These are phyloP conservation scores for Eucalyptus caleyi DNA, from an alignment of 345 rosid species.

Conservation along the genomic window DNA sequence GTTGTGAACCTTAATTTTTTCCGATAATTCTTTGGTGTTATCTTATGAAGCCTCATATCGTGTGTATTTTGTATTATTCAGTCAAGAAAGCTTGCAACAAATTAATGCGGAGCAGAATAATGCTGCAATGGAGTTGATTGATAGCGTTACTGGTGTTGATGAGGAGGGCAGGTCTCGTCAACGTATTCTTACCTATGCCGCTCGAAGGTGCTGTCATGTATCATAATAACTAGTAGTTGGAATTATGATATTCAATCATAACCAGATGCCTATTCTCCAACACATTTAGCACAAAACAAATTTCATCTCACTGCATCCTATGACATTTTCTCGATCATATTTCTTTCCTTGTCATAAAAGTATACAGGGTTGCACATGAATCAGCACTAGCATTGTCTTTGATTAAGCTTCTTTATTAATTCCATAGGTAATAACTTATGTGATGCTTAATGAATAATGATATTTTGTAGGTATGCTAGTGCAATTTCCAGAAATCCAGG, in stretches of 20 bases:
- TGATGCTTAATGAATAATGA: neutral
- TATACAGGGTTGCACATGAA: neutral
- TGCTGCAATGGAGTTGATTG: slow-evolving; percentile 86
- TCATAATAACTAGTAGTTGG: neutral
- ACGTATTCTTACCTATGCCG: slow-evolving; percentile 92
- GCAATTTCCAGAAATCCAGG: slow-evolving; percentile 86
- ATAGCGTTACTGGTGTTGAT: slow-evolving; percentile 67
- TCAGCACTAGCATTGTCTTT: neutral
- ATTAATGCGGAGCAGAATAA: slow-evolving; percentile 37
- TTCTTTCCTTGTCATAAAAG: neutral
- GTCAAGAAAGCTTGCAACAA: slow-evolving; percentile 54
- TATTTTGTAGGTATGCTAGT: slow-evolving; percentile 66
- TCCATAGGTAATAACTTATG: neutral
- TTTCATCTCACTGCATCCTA: neutral
- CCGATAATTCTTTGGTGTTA: neutral
- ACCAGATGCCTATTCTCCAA: neutral
- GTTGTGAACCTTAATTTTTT: neutral
- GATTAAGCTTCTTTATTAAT: neutral
- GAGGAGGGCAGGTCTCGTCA: slow-evolving; percentile 99
- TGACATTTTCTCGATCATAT: neutral
- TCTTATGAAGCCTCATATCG: neutral
- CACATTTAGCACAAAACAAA: neutral
- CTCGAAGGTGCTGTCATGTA: slow-evolving; percentile 49
- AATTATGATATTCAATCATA: neutral
- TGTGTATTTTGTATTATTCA: slow-evolving; percentile 7